Evolutionary conservation across 2,329 filamentous ascomycete species (phyloP), one percentile per base, ranked within the genome.

Genomic region (Aureobasidium sp.): DNA sequence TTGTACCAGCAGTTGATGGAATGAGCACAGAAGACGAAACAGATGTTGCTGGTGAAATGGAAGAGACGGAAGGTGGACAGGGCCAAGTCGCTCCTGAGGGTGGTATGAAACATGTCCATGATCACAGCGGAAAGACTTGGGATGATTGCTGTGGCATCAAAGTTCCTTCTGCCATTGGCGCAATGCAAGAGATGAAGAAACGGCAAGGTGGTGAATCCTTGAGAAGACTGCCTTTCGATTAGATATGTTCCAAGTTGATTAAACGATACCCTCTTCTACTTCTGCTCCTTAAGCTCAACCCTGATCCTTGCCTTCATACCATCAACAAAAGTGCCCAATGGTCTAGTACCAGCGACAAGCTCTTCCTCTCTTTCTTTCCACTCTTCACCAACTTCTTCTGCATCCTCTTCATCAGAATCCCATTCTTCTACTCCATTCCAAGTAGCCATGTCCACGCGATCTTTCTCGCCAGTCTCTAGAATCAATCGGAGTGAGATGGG

Each of bases 81-180:
- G 86, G 88, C n/a, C 82, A 89, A 31, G 87, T 91, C 31, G 88
- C 90, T 68, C 85, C 88, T 65, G 88, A 90, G 70, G 48, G 60
- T 4, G 90, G 88, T 33, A 88, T 90, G 79, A 88, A 85, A 71
- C 91, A 94, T 79, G 87, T 91, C 68, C 68, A 71, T 61, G 62
- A 76, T 18, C 40, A 55, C 20, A 54, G 53, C 38, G 63, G 63
- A 36, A 65, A 59, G 54, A 86, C 84, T 51, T 99, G 96, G 93
- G 95, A 95, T 7, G 96, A 99, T 78, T 99, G 96, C 79, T 99
- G 96, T 76, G 96, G 96, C 31, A 99, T 99, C 79, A 95, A 97
- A 73, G 96, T 99, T 20, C 97, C 96, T 0, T 97, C 95, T 75
- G 95, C 94, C 62, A 87, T 98, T 66, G 97, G 95, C 33, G 97